phyloP scores from a whole-genome alignment of 2,329 filamentous ascomycete genomes.

The Alternaria arbusti region DNA sequence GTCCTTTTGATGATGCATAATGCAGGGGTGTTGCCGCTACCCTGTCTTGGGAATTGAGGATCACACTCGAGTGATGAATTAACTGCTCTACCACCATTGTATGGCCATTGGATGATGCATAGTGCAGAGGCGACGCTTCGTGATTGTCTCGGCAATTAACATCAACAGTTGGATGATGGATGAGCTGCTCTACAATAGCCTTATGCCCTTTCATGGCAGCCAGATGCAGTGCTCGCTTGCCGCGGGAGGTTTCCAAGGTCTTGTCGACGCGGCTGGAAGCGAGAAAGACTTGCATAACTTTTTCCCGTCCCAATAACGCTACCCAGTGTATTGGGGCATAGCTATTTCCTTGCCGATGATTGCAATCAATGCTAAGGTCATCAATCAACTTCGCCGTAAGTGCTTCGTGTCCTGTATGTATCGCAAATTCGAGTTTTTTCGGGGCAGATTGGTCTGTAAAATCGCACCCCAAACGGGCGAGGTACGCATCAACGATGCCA shows the following conservation, averaged over 20 bases:
- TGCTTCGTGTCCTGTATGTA: no score
- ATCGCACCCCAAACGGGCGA: no score
- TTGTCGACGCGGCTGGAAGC: not conserved
- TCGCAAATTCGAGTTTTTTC: no score
- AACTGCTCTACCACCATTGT: not conserved
- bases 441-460: no score
- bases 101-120: not conserved
- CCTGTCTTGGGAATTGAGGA: not conserved
- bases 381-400: no score
- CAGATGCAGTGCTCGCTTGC: not conserved
- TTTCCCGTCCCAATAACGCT: not conserved
- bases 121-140: not conserved
- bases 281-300: not conserved
- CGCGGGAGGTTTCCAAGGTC: no score
- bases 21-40: not conserved
- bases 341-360: no score
- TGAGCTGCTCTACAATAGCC: not conserved
- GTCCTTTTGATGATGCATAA: not conserved
- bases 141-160: not conserved
- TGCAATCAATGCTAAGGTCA: no score
- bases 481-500: not conserved
- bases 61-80: not conserved
- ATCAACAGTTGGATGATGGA: not conserved
- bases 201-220: not conserved
- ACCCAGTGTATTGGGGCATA: no score